Base-by-base conservation (phyloP, 2,329 filamentous ascomycete species). In the Colletotrichum sp. region DNA sequence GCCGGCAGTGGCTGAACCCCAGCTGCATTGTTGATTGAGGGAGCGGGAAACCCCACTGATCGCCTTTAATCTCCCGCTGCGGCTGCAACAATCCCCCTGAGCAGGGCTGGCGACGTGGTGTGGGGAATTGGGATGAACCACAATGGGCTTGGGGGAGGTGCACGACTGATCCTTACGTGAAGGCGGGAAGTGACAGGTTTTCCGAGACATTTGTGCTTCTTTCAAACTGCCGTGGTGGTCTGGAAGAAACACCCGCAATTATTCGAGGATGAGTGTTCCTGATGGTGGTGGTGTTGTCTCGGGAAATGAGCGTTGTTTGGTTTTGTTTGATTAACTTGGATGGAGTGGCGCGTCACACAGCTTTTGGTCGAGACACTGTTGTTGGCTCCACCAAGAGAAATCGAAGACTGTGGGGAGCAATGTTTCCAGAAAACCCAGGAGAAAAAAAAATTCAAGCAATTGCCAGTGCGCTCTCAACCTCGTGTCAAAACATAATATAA, bases 41-140 rank as follows among this genome's bases (percentile, higher is more conserved):
- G 43, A n/a, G 69, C 63, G 55, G 72, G 72, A 72, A 30, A 43
- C 69, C 69, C 72, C 72, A 68, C 72, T 75, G 72, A 75, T 75
- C 72, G 69, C 72, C 72, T 72, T 72, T 68, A 75, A 75, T 75
- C 63, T 72, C 72, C 69, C 24, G 34, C 9, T n/a, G 32, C 72
- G 43, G 43, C 43, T 52, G 43, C 43, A 52, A 52, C 43, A 52
- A 1, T n/a, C 26, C 16, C 72, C 69, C 68, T 70, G 57, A 69
- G 24, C 68, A 70, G 68, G 68, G 68, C 57, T 61, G 61, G 28
- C 36, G 28, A 24, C 34, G 39, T 34, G 28, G 39, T 64, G 43
- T 39, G 48, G 26, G 21, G 59, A 16, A 52, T 52, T 36, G 61
- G 48, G 68, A 65, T 48, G 60, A 68, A 63, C 43, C n/a, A 12